These are phyloP conservation scores for Suhomyces maxii DNA, from an alignment of 1,139 yeast genomes.

Conservation along the genomic window DNA sequence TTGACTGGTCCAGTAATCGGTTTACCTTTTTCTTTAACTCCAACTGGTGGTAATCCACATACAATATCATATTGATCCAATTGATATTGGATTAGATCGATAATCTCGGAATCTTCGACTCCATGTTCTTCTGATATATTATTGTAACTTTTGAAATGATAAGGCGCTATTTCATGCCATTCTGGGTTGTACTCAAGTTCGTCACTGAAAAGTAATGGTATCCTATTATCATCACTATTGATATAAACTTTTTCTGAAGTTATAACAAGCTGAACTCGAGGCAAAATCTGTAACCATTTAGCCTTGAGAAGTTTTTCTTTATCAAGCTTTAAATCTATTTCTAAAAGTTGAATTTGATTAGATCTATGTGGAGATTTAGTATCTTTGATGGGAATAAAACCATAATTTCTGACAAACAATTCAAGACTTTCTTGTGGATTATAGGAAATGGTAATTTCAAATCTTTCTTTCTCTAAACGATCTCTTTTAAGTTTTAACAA, in stretches of 20 bases:
- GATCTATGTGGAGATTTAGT: background rate
- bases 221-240: constrained; percentile 12
- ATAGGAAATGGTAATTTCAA: constrained; percentile 52
- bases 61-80: constrained; percentile 16
- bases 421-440: constrained; percentile 47
- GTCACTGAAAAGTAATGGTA: constrained; percentile 19
- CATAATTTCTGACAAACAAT: constrained; percentile 53
- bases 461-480: constrained; percentile 10
- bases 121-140: constrained; percentile 13
- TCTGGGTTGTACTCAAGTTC: constrained; percentile 18
- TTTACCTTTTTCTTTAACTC: constrained; percentile 16
- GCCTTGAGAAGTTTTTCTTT: constrained; percentile 8
- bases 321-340: constrained; percentile 8
- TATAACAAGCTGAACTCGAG: constrained; percentile 14
- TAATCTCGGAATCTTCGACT: constrained; percentile 13
- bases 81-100: constrained; percentile 15
- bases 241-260: constrained; percentile 7
- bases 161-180: constrained; percentile 15
- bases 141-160: constrained; percentile 6
- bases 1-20: constrained; percentile 8
- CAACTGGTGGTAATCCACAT: constrained; percentile 17
- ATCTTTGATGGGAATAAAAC: constrained; percentile 48
- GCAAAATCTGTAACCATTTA: constrained; percentile 23
- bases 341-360: constrained; percentile 11
- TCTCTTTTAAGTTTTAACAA: constrained; percentile 33